phyloP scores from a whole-genome alignment of 495 filamentous ascomycete genomes.

The Zalerion maritima region DNA sequence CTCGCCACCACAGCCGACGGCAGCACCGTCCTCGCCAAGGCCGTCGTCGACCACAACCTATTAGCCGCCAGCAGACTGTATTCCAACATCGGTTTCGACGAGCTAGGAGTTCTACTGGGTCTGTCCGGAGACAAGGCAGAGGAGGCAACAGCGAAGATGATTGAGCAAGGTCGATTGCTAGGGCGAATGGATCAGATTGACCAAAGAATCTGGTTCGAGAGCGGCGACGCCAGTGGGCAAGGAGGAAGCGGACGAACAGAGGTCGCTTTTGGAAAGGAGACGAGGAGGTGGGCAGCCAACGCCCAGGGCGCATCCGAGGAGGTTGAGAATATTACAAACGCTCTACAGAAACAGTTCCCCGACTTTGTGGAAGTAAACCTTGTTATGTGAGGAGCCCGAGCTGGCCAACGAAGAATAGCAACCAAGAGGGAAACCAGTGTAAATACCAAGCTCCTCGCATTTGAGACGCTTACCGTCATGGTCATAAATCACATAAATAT shows the following conservation, averaged over 20 bases:
- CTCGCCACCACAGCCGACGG: conserved; percentile 79
- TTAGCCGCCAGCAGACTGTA: conserved; percentile 76
- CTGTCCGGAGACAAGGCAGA: conserved; percentile 73
- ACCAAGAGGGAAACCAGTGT: too few relatives aligned
- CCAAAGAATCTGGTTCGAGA: conserved; percentile 71
- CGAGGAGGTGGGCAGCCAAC: conserved; percentile 78
- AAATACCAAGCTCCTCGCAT: too few relatives aligned
- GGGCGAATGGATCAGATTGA: conserved; percentile 94
- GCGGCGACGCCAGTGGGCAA: conserved; percentile 49
- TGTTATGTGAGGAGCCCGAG: conserved; percentile 13
- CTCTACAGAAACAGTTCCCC: conserved; percentile 57
- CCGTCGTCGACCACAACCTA: conserved; percentile 91
- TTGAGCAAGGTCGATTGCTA: conserved; percentile 75
- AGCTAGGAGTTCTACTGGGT: conserved; percentile 61
- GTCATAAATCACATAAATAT: conserved; percentile 6
- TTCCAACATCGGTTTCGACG: conserved; percentile 71
- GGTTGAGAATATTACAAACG: conserved; percentile 70
- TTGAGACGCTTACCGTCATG: conserved; percentile 8
- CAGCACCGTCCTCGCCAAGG: conserved; percentile 82
- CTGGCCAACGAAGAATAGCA: conserved; percentile 1
- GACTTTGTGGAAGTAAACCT: conserved; percentile 37
- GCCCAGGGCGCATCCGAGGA: conserved; percentile 76
- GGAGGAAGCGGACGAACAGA: conserved; percentile 43
- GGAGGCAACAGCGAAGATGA: conserved; percentile 84
- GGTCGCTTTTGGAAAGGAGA: conserved; percentile 45